Evolutionary conservation across 352 stramenopile genomes (phyloP), one percentile per base, ranked within the genome.

Genomic region (Pythium plurisporium): DNA sequence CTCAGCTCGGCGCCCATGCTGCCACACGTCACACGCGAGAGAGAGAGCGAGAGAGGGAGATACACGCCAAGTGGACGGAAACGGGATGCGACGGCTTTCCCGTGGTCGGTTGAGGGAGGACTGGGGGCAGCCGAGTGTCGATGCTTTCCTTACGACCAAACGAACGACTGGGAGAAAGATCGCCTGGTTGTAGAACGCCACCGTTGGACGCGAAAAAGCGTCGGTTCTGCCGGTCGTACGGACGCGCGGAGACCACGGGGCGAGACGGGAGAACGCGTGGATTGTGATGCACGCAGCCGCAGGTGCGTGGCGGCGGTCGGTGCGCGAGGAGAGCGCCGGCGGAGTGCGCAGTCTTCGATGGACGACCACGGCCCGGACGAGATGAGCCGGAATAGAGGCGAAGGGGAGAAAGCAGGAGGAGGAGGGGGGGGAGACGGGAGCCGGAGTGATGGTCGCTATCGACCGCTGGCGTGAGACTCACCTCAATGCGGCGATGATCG

Each of bases 1-100:
- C 82, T 92, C 48, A 88, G 59, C 53, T 90, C 82, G 3, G 79
- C 80, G 43, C 79, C 82, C 79, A 90, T 91, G 22, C n/a, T n/a
- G n/a, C n/a, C n/a, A n/a, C n/a, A n/a, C n/a, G n/a, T n/a, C n/a
- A n/a, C n/a, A n/a, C n/a, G n/a, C n/a, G n/a, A n/a, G n/a, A 9
- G n/a, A 36, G 17, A 31, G 40, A 61, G n/a, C 20, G 40, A 38
- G 29, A 22, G 26, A 22, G 49, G 23, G 23, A 20, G 36, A 31
- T 20, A 33, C 11, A 38, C 6, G 46, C n/a, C 25, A 37, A 23
- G 44, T 25, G n/a, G 38, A 27, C 38, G n/a, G n/a, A n/a, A n/a
- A n/a, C n/a, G n/a, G n/a, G n/a, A n/a, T n/a, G n/a, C n/a, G n/a
- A n/a, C n/a, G n/a, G n/a, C n/a, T n/a, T n/a, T n/a, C n/a, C n/a